Evolutionary conservation across 495 filamentous ascomycete species (phyloP).

Genomic region (Lasiosphaeria hispida): DNA sequence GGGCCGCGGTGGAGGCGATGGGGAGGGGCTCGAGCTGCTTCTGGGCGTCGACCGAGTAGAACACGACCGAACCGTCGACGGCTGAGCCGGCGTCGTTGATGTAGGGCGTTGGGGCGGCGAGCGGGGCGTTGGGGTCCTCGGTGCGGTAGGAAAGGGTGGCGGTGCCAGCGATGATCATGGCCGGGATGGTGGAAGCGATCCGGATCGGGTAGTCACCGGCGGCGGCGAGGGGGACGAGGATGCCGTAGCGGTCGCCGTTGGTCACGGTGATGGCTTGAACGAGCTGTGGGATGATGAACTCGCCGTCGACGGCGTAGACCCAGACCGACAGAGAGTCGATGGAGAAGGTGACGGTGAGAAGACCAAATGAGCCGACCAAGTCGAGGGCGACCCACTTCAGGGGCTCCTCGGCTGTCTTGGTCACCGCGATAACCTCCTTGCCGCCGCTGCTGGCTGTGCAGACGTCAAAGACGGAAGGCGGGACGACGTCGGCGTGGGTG

Average conservation of each 20-base stretch:
- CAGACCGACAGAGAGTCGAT: conserved; percentile 45
- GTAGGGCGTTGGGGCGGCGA: conserved; percentile 34
- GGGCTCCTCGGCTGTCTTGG: conserved; percentile 15
- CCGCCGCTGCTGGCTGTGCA: conserved; percentile 42
- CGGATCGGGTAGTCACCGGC: conserved; percentile 42
- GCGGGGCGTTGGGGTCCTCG: conserved; percentile 16
- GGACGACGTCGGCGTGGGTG: conserved; percentile 34
- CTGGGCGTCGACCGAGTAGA: conserved; percentile 36
- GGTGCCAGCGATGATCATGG: conserved; percentile 35
- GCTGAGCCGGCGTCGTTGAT: conserved; percentile 40
- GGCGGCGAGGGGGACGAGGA: conserved; percentile 37
- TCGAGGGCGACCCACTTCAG: conserved; percentile 48
- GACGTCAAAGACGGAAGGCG: conserved; percentile 34
- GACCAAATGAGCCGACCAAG: conserved; percentile 41
- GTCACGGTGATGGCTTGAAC: conserved; percentile 36
- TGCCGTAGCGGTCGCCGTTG: conserved; percentile 42
- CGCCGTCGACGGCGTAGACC: conserved; percentile 45
- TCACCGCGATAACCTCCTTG: conserved; percentile 35
- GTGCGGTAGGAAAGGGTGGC: conserved; percentile 35
- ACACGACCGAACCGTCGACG: conserved; percentile 34
- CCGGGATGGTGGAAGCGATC: conserved; percentile 24
- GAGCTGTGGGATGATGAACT: conserved; percentile 39
- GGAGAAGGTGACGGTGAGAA: conserved; percentile 40
- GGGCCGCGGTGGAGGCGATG: conserved; percentile 41
- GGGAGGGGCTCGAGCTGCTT: conserved; percentile 42